A percentile compares a stretch with the other conserved stretches of the same genome.
Conservation (phyloP, 2,329 filamentous ascomycete genomes). For the Akanthomyces lecanii region DNA sequence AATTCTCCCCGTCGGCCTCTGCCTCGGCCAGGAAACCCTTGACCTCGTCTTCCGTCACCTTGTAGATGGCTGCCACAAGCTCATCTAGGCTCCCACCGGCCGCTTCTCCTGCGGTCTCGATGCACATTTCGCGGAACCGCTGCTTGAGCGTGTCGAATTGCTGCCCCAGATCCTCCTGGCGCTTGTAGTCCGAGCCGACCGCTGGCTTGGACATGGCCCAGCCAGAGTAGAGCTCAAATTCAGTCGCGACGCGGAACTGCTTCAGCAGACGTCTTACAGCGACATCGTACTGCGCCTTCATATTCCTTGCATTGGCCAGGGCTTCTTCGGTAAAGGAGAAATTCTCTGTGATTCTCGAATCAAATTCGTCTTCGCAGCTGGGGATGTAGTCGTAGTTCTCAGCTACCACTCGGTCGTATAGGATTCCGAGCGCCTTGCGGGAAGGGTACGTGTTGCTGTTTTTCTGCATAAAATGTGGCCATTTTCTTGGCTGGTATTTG, state of each 20-base stretch:
- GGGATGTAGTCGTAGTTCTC: constrained; percentile 64
- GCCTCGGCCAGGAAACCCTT: neutral
- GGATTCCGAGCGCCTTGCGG: constrained; percentile 65
- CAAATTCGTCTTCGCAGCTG: constrained; percentile 69
- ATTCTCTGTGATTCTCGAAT: constrained; percentile 64
- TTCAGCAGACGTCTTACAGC: constrained; percentile 75
- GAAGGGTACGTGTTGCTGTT: constrained; percentile 58
- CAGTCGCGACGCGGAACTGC: constrained; percentile 76
- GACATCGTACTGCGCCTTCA: constrained; percentile 77
- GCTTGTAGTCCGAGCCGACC: constrained; percentile 74
- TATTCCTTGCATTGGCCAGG: constrained; percentile 53
- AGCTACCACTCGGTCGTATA: constrained; percentile 69
- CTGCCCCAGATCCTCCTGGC: constrained; percentile 74
- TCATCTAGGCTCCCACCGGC: constrained; percentile 68
- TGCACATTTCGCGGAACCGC: constrained; percentile 63
- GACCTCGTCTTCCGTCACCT: constrained; percentile 69
- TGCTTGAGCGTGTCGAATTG: constrained; percentile 64
- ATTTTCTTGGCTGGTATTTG: constrained; percentile 54
- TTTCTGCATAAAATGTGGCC: constrained; percentile 83
- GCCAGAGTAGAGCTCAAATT: constrained; percentile 88
- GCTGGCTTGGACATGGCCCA: constrained; percentile 75
- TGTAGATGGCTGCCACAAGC: constrained; percentile 86
- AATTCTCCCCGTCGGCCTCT: neutral
- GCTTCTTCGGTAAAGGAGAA: constrained; percentile 53
- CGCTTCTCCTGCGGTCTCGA: constrained; percentile 63